Base-by-base conservation (phyloP, 1,284 basidiomycete genomes). In the Melanopsichium pennsylvanicum region DNA sequence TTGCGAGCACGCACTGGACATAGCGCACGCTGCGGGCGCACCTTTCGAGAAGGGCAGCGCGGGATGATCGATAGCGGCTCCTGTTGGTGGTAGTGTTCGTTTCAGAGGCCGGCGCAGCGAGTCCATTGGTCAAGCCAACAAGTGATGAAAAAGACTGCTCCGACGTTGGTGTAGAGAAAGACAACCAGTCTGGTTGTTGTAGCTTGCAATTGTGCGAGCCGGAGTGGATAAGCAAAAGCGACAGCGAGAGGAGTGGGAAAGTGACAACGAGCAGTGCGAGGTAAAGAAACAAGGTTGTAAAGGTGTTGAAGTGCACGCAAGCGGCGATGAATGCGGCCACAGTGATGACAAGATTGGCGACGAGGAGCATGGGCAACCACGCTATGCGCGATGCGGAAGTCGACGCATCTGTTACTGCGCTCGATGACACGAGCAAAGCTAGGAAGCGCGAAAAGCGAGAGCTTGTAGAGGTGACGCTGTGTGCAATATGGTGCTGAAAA, bases 261-360 rank as follows among this genome's bases (percentile, higher is more conserved):
- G 51, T 32, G 19, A 67, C 51, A 23, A 61, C 19, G 31, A 68
- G 52, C 34, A 61, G 25, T 1, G 64, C 44, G 10, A 61, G 41
- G 18, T 68, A 61, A 18, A 68, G 44, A 23, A 61, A 68, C 27
- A 68, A 49, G 8, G 52, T 57, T 8, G 58, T 57, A 46, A 60
- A 61, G 15, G 58, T 49, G 38, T 68, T 43, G 49, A 45, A 68
- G 37, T 61, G 41, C 12, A 68, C 13, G 38, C 64, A 68, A 13
- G 63, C 55, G n/a, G 47, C 57, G 27, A 54, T 47, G 36, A 67
- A 67, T 0, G 47, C 19, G 9, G 18, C 18, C 12, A 50, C 35
- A 10, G 56, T 54, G 35, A 54, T 23, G 29, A 27, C 18, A 2
- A 67, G 31, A 16, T 55, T 56, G 39, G 48, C 39, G 16, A 40